Percentiles rank a stretch among this genome's conserved stretches.
Conservation (phyloP, 164 flowering plant species). For the Stephania yunnanensis region DNA sequence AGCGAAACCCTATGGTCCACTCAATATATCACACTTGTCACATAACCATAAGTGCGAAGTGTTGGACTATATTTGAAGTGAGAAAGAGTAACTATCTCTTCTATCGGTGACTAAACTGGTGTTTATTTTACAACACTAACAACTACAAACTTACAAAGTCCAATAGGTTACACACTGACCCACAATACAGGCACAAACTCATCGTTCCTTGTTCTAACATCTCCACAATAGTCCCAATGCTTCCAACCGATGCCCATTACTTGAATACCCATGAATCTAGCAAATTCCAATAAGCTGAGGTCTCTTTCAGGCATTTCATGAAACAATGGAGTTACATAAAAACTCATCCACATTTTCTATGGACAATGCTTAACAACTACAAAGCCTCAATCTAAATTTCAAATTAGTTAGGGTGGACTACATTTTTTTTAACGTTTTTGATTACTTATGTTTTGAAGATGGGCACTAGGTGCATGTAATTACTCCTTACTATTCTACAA, state of each 20-base stretch:
- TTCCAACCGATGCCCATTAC: conserved; percentile 26
- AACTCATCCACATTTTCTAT: too few species aligned
- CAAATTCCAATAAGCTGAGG: conserved; percentile 48
- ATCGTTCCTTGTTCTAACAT: conserved; percentile 31
- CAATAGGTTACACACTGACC: conserved; percentile 9
- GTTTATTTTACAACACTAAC: too few species aligned
- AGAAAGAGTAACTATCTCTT: too few species aligned
- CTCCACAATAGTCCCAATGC: conserved; percentile 24
- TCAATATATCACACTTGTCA: too few species aligned
- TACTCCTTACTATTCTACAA: conserved; percentile 12
- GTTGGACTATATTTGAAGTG: too few species aligned
- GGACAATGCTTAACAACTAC: too few species aligned
- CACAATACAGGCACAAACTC: conserved; percentile 29
- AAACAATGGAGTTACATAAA: conserved; percentile 19
- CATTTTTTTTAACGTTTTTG: too few species aligned
- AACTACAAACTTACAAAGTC: too few species aligned
- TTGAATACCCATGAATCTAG: conserved; percentile 38
- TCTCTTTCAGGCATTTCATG: conserved; percentile 41
- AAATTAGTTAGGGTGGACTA: conserved; percentile 7
- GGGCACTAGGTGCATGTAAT: conserved; percentile 26
- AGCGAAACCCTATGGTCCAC: too few species aligned
- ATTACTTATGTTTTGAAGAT: conserved; percentile 2
- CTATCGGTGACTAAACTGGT: too few species aligned
- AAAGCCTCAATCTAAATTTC: background rate
- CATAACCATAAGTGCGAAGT: too few species aligned